Percentiles rank a stretch among this genome's conserved stretches.
Conservation (phyloP, 306 rosid genomes). For the Cucumis cinereus region DNA sequence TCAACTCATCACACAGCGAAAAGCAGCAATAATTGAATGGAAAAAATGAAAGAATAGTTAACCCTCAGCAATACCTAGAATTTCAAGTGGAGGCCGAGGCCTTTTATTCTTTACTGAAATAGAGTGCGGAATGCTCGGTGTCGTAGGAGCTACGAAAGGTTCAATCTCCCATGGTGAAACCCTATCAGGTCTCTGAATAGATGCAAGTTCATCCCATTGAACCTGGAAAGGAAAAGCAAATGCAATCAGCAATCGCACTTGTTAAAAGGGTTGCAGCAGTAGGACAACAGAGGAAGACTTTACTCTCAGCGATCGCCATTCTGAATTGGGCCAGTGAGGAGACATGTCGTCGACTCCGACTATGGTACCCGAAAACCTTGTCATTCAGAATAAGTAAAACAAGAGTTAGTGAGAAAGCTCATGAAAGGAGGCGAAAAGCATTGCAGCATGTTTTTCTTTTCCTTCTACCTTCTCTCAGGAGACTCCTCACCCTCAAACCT, state of each 20-base stretch:
- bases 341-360: conserved; percentile 72
- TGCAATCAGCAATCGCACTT: background rate
- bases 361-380: conserved; percentile 85
- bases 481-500: conserved; percentile 88
- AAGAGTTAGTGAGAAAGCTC: background rate
- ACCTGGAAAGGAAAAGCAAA: conserved; percentile 30
- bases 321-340: conserved; percentile 56
- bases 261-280: background rate
- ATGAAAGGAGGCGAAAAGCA: background rate
- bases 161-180: conserved; percentile 97
- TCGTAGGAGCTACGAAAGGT: conserved; percentile 45
- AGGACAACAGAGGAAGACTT: conserved; percentile 1
- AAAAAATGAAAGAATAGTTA: background rate
- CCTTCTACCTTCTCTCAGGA: conserved; percentile 68
- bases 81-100: conserved; percentile 58
- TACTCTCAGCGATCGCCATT: conserved; percentile 89
- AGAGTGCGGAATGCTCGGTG: conserved; percentile 36
- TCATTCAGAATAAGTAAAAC: background rate
- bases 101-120: conserved; percentile 48
- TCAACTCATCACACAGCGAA: background rate
- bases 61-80: conserved; percentile 40
- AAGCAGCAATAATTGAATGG: background rate
- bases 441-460: background rate
- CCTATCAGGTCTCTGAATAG: conserved; percentile 74
- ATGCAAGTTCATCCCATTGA: conserved; percentile 95